Percentiles rank a stretch among this genome's conserved stretches.
These are phyloP conservation scores for Scheffersomyces titani DNA, from an alignment of 1,139 yeast species.

Conservation along the genomic window DNA sequence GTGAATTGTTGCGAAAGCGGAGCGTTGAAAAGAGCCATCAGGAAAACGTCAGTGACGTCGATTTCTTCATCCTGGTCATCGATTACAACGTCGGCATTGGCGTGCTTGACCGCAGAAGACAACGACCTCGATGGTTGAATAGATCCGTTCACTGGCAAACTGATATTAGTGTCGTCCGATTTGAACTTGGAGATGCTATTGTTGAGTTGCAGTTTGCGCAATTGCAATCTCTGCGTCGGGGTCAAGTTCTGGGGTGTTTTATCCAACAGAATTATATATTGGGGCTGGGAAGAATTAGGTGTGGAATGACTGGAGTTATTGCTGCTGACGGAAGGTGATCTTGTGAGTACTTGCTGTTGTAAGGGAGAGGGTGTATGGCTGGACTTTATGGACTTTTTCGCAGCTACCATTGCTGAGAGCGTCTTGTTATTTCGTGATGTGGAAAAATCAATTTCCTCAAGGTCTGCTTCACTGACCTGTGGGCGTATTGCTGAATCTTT, in stretches of 20 bases:
- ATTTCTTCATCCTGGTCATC: conserved; percentile 52
- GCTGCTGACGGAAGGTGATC: conserved; percentile 21
- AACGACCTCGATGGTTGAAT: neutral
- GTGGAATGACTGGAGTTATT: conserved; percentile 7
- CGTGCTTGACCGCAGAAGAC: neutral
- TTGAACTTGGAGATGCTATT: conserved; percentile 23
- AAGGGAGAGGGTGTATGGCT: conserved; percentile 19
- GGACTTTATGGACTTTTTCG: neutral
- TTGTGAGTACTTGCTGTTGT: conserved; percentile 16
- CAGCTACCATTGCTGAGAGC: neutral
- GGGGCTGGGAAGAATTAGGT: conserved; percentile 10
- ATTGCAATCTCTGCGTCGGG: conserved; percentile 40
- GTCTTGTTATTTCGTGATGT: neutral
- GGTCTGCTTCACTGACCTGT: neutral
- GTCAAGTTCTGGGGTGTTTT: conserved; percentile 33
- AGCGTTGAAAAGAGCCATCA: conserved; percentile 45
- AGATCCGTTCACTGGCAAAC: neutral
- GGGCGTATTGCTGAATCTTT: neutral
- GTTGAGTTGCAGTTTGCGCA: conserved; percentile 31
- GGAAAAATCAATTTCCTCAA: neutral
- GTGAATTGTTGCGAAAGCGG: conserved; percentile 58
- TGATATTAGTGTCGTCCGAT: conserved; percentile 10
- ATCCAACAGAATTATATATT: conserved; percentile 24
- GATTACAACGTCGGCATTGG: neutral
- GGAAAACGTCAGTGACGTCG: conserved; percentile 46